phyloP scores from a whole-genome alignment of 2,329 filamentous ascomycete genomes.

The Botryotinia convoluta region DNA sequence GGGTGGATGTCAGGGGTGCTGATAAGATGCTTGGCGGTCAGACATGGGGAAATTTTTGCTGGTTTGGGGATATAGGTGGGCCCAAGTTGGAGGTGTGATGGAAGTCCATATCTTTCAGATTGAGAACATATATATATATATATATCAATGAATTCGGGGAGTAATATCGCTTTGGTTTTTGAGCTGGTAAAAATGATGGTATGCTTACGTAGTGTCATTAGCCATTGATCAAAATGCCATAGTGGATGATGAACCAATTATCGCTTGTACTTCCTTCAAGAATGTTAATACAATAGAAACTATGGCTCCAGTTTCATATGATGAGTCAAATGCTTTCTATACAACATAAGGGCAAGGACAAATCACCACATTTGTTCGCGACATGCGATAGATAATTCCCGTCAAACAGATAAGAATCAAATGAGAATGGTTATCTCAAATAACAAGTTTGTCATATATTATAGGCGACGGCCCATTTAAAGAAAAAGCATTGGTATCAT shows the following conservation, averaged over 20 bases:
- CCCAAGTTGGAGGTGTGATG: background rate
- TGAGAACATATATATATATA: background rate
- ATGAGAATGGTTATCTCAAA: background rate
- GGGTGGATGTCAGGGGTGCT: background rate
- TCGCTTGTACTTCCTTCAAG: background rate
- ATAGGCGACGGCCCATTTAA: background rate
- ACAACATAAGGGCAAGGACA: background rate
- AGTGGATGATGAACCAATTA: background rate
- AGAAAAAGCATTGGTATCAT: background rate
- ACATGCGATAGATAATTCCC: background rate
- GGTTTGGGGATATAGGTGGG: background rate
- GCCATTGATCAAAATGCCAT: background rate
- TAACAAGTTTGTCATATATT: background rate
- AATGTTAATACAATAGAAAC: background rate
- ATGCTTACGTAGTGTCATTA: background rate
- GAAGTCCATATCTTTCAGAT: background rate
- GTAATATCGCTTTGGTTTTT: background rate
- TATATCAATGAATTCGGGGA: background rate
- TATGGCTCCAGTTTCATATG: background rate
- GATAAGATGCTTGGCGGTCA: conserved; percentile 1
- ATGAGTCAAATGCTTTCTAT: background rate
- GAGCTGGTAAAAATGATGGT: background rate
- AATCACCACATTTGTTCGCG: background rate
- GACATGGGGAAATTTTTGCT: background rate
- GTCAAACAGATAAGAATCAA: background rate